Conservation (phyloP, 2,329 filamentous ascomycete species). For the Aspergillus latus region DNA sequence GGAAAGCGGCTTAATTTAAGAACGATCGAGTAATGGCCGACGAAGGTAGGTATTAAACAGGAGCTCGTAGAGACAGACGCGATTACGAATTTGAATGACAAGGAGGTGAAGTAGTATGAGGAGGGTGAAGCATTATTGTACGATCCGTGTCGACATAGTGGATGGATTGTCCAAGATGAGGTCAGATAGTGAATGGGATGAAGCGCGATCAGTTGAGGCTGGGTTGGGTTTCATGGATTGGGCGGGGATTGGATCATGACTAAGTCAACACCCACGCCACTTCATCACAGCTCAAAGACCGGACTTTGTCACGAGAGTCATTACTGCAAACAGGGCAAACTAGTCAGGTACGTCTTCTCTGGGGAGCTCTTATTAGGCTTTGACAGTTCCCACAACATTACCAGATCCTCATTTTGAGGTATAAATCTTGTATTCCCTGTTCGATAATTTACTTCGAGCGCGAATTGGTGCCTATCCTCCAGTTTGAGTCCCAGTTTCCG, state of each 20-base stretch:
- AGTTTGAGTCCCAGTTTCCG: not conserved
- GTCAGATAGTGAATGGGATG: not conserved
- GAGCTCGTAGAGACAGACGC: conserved; percentile 21
- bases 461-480: not conserved
- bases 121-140: conserved; percentile 16
- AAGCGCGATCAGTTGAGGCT: conserved; percentile 3
- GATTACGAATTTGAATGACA: conserved; percentile 19
- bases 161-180: conserved; percentile 10
- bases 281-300: not conserved
- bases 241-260: conserved; percentile 27
- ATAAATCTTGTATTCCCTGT: not conserved
- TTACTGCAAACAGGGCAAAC: conserved; percentile 24
- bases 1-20: conserved; percentile 18
- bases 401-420: not conserved
- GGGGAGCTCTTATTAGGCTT: not conserved
- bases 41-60: conserved; percentile 12
- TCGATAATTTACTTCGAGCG: not conserved
- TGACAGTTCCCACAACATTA: not conserved
- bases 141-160: conserved; percentile 5
- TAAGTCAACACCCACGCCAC: conserved; percentile 17
- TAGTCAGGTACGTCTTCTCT: not conserved
- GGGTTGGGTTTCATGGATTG: conserved; percentile 14
- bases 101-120: conserved; percentile 10
- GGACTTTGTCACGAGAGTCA: not conserved
- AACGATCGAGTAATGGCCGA: conserved; percentile 18